Conservation (phyloP, 306 rosid species). For the Trifolium pratense region DNA sequence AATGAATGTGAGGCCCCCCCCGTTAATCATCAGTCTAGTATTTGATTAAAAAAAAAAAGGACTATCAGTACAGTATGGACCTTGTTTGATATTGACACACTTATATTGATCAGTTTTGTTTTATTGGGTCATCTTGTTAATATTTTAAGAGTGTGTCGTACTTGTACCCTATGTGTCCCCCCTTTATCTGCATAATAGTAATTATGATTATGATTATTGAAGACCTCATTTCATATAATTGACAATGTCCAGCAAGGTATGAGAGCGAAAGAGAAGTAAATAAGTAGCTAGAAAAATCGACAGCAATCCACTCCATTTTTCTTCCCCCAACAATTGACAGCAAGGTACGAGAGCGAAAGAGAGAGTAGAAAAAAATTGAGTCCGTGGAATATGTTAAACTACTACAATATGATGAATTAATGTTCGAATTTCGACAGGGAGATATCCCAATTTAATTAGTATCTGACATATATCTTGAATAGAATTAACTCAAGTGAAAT, state of each 20-base stretch:
- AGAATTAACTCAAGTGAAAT: too few relatives aligned
- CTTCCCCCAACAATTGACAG: too few relatives aligned
- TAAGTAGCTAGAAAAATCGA: not conserved
- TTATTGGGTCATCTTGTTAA: conserved; percentile 31
- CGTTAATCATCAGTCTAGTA: too few relatives aligned
- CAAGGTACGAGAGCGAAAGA: too few relatives aligned
- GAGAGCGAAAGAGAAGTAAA: not conserved
- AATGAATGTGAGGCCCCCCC: too few relatives aligned
- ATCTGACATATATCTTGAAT: too few relatives aligned
- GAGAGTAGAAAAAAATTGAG: too few relatives aligned
- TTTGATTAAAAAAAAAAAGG: too few relatives aligned
- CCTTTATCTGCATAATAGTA: not conserved
- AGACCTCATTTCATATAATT: conserved; percentile 40
- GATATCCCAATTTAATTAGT: too few relatives aligned
- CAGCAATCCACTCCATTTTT: not conserved
- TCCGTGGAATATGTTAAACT: too few relatives aligned
- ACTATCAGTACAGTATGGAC: conserved; percentile 1
- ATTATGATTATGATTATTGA: conserved; percentile 35
- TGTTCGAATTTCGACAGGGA: too few relatives aligned
- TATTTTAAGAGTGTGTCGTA: conserved; percentile 23
- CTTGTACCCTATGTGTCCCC: conserved; percentile 43
- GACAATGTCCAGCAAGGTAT: conserved; percentile 24
- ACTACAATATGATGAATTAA: too few relatives aligned
- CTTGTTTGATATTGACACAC: conserved; percentile 47
- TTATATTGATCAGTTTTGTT: conserved; percentile 25